Evolutionary conservation across 192 early-diverging fungal species (phyloP).

Genomic region (Gigaspora rosea): DNA sequence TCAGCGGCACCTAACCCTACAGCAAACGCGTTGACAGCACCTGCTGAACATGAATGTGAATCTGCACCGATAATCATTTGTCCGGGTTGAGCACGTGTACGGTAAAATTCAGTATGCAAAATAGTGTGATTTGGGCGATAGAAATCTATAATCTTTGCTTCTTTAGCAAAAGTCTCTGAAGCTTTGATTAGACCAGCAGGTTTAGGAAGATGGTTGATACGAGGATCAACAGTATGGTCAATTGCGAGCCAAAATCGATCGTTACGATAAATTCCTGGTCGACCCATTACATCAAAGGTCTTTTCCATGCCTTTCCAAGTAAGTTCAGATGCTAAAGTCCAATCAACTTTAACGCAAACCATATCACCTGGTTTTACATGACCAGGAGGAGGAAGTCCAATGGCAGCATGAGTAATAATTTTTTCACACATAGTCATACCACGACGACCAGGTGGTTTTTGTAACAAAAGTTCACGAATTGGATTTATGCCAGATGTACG

Average conservation of each 20-base stretch:
- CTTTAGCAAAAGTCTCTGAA: slow-evolving; percentile 67
- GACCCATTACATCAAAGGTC: slow-evolving; percentile 78
- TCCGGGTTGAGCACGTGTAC: slow-evolving; percentile 79
- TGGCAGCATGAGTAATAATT: slow-evolving; percentile 75
- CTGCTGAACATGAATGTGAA: slow-evolving; percentile 81
- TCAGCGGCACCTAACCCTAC: slow-evolving; percentile 82
- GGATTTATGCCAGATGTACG: slow-evolving; percentile 30
- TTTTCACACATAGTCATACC: slow-evolving; percentile 78
- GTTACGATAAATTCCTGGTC: slow-evolving; percentile 72
- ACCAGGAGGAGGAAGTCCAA: slow-evolving; percentile 65
- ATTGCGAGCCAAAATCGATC: slow-evolving; percentile 83
- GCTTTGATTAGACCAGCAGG: slow-evolving; percentile 67
- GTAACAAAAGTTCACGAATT: slow-evolving; percentile 40
- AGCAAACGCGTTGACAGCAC: slow-evolving; percentile 75
- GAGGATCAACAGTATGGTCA: slow-evolving; percentile 78
- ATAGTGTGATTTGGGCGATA: slow-evolving; percentile 79
- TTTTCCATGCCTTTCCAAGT: slow-evolving; percentile 90
- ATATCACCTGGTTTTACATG: slow-evolving; percentile 77
- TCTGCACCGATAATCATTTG: slow-evolving; percentile 81
- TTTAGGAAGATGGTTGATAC: slow-evolving; percentile 71
- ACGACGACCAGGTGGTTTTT: slow-evolving; percentile 58
- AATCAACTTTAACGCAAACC: slow-evolving; percentile 80
- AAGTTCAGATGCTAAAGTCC: slow-evolving; percentile 80
- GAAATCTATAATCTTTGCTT: slow-evolving; percentile 71
- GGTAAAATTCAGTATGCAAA: slow-evolving; percentile 84